Evolutionary conservation across 2,329 filamentous ascomycete genomes (phyloP).

Genomic region (Claviceps pazoutovae): DNA sequence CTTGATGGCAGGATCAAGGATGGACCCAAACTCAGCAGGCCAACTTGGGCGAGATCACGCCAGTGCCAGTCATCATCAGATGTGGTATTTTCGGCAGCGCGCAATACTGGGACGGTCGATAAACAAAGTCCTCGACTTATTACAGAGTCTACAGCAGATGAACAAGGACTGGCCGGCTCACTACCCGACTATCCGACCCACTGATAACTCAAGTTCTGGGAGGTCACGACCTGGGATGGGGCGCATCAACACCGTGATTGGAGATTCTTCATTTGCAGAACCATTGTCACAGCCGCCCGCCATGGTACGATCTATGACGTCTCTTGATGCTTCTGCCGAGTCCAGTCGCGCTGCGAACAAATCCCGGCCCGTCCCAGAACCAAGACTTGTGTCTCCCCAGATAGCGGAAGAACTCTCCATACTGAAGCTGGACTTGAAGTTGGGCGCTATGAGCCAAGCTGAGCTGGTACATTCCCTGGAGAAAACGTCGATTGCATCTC

Average conservation of each 20-base stretch:
- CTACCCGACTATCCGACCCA: conserved; percentile 71
- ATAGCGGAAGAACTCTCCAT: conserved; percentile 94
- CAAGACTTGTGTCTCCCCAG: conserved; percentile 76
- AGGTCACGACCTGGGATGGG: conserved; percentile 45
- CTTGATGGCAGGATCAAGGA: conserved; percentile 1
- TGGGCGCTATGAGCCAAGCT: conserved; percentile 72
- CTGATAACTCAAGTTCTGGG: conserved; percentile 29
- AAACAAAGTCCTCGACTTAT: conserved; percentile 67
- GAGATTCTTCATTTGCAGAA: conserved; percentile 27
- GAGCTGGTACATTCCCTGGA: conserved; percentile 91
- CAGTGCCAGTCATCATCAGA: conserved; percentile 78
- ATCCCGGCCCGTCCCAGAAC: conserved; percentile 48
- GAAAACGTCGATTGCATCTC: conserved; percentile 75
- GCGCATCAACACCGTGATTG: conserved; percentile 48
- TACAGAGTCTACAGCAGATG: conserved; percentile 74
- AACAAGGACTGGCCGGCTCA: conserved; percentile 88
- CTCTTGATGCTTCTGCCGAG: conserved; percentile 47
- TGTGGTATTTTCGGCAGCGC: conserved; percentile 89
- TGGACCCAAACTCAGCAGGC: conserved; percentile 31
- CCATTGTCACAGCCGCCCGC: conserved; percentile 30
- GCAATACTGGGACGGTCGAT: conserved; percentile 79
- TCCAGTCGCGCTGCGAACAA: conserved; percentile 56
- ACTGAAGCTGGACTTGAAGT: conserved; percentile 83
- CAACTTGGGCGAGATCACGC: conserved; percentile 41
- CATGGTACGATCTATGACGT: conserved; percentile 59